Percentiles rank a stretch among this genome's conserved stretches.
Conservation (phyloP, 2,329 filamentous ascomycete species). For the Botryotinia narcissicola region DNA sequence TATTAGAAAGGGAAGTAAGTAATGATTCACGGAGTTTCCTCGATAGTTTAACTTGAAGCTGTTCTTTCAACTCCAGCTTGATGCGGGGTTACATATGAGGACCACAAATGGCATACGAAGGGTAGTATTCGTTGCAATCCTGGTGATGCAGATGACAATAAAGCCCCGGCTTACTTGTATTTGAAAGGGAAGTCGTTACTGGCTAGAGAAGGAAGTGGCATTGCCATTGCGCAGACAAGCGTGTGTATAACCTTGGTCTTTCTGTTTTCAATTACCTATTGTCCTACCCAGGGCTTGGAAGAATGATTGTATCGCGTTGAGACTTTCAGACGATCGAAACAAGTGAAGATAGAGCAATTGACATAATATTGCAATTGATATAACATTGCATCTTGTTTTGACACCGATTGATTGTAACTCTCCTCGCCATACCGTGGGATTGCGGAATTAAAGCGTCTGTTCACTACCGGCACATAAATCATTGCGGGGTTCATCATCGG, state of each 20-base stretch:
- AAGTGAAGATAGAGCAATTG: not conserved
- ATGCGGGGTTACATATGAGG: not conserved
- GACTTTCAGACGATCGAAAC: not conserved
- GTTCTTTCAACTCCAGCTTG: not conserved
- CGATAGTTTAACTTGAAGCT: not conserved
- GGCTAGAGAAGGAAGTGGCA: not conserved
- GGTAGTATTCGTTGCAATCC: not conserved
- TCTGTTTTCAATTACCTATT: not conserved
- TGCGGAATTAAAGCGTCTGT: not conserved
- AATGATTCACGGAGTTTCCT: not conserved
- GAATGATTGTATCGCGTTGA: not conserved
- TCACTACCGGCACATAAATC: too few species aligned
- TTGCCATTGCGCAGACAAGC: not conserved
- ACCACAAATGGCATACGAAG: not conserved
- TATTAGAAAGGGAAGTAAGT: not conserved
- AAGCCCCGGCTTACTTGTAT: not conserved
- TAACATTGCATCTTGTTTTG: too few species aligned
- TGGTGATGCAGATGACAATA: not conserved
- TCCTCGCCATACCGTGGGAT: not conserved
- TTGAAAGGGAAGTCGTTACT: not conserved
- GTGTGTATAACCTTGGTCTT: not conserved
- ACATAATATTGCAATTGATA: too few species aligned
- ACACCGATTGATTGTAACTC: not conserved
- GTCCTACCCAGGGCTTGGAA: not conserved
- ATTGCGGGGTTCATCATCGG: constrained; percentile 1